These are phyloP conservation scores for Astrocystis sublimbata DNA, from an alignment of 495 filamentous ascomycete genomes.

Conservation along the genomic window DNA sequence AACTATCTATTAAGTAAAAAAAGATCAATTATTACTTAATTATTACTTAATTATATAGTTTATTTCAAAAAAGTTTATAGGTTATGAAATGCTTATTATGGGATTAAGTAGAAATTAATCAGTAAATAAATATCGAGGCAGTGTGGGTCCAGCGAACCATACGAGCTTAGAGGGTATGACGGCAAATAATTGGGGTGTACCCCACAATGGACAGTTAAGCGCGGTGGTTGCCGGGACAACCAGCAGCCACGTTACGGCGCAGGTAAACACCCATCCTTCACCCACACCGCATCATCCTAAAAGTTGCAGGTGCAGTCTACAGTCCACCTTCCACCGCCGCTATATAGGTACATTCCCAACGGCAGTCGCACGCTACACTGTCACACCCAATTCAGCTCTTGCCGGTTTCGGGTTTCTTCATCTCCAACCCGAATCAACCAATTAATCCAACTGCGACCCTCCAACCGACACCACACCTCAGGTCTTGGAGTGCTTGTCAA, in stretches of 20 bases:
- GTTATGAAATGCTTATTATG: too few species aligned
- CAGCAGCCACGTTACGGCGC: neutral
- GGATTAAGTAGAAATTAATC: too few species aligned
- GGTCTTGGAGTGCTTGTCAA: neutral
- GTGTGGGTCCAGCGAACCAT: too few species aligned
- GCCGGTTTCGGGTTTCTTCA: neutral
- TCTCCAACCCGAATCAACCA: neutral
- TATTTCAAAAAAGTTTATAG: too few species aligned
- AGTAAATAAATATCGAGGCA: too few species aligned
- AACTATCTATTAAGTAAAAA: too few species aligned
- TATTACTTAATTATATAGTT: too few species aligned
- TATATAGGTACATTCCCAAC: too few species aligned
- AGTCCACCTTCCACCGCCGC: neutral
- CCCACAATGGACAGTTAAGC: too few species aligned
- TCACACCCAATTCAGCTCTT: neutral
- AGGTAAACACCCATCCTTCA: neutral
- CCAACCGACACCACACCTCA: neutral
- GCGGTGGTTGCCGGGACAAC: neutral
- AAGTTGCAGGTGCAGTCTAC: neutral
- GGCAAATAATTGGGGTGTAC: too few species aligned
- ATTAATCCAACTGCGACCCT: neutral
- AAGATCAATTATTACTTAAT: too few species aligned
- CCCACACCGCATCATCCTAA: neutral
- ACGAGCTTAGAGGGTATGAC: too few species aligned
- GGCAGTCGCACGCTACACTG: neutral